Percentiles rank a stretch among this genome's conserved stretches.
phyloP scores from a whole-genome alignment of 257 asterid genomes.

The Jaltomata sinuosa region DNA sequence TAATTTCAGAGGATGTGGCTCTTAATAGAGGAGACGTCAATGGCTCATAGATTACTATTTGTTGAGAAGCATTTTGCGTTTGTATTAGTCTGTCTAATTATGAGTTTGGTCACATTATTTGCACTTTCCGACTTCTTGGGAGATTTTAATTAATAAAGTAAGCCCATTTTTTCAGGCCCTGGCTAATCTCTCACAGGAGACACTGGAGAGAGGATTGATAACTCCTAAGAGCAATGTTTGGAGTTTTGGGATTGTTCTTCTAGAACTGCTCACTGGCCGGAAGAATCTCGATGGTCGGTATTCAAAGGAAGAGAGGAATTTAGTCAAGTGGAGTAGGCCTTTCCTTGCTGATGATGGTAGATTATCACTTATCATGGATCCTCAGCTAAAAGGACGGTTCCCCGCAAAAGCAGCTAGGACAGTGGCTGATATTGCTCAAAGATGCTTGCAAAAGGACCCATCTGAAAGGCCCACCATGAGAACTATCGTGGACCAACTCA shows the following conservation, averaged over 20 bases:
- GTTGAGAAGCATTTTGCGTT: neutral
- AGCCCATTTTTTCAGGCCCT: constrained; percentile 44
- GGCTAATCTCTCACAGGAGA: constrained; percentile 75
- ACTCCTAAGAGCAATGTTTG: constrained; percentile 95
- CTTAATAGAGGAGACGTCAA: neutral
- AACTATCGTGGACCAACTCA: constrained; percentile 64
- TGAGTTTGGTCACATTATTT: neutral
- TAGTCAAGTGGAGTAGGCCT: constrained; percentile 83
- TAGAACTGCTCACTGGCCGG: constrained; percentile 87
- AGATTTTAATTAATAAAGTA: neutral
- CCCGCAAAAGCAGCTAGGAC: constrained; percentile 79
- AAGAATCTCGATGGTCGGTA: constrained; percentile 64
- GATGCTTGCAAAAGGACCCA: constrained; percentile 75
- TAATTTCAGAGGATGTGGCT: neutral
- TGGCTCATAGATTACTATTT: neutral
- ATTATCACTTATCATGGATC: constrained; percentile 80
- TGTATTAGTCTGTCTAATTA: neutral
- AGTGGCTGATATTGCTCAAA: constrained; percentile 81
- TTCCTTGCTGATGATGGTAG: constrained; percentile 80
- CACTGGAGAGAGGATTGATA: constrained; percentile 69
- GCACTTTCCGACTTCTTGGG: neutral
- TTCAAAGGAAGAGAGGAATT: constrained; percentile 78
- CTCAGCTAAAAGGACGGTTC: constrained; percentile 80
- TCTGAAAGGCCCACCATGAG: constrained; percentile 94
- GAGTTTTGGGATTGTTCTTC: constrained; percentile 88